phyloP scores from a whole-genome alignment of 495 filamentous ascomycete species.

The Friedmanniomyces simplex region DNA sequence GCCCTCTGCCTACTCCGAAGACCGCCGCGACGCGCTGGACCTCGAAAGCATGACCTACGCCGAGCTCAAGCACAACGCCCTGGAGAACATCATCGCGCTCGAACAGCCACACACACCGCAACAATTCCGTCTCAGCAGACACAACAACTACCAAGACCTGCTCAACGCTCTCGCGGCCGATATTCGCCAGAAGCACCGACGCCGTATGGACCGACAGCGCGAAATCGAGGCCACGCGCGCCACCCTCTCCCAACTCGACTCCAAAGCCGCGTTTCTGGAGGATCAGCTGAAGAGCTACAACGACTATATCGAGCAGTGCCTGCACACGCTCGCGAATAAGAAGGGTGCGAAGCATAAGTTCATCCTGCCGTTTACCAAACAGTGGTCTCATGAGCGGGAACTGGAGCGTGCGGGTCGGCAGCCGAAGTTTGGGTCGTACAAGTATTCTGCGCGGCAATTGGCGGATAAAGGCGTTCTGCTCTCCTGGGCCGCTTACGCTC shows the following conservation, averaged over 20 bases:
- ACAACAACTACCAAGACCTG: constrained; percentile 93
- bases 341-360: constrained; percentile 88
- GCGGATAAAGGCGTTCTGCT: constrained; percentile 91
- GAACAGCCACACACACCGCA: constrained; percentile 41
- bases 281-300: constrained; percentile 95
- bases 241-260: constrained; percentile 74
- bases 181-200: constrained; percentile 91
- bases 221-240: constrained; percentile 81
- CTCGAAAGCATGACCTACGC: constrained; percentile 83
- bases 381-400: constrained; percentile 96
- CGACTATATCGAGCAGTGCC: constrained; percentile 97
- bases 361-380: constrained; percentile 93
- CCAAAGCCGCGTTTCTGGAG: constrained; percentile 87
- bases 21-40: constrained; percentile 63
- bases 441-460: constrained; percentile 82
- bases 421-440: constrained; percentile 94
- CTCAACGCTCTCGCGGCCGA: constrained; percentile 93
- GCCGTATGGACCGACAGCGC: constrained; percentile 77
- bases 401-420: constrained; percentile 81
- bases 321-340: constrained; percentile 96
- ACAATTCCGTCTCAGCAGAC: constrained; percentile 71
- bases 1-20: constrained; percentile 29
- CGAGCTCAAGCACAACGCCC: constrained; percentile 80
- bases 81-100: constrained; percentile 87
- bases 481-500: constrained; percentile 70